Base-by-base conservation (phyloP, 2,329 filamentous ascomycete species). In the Fusarium veterinarium region DNA sequence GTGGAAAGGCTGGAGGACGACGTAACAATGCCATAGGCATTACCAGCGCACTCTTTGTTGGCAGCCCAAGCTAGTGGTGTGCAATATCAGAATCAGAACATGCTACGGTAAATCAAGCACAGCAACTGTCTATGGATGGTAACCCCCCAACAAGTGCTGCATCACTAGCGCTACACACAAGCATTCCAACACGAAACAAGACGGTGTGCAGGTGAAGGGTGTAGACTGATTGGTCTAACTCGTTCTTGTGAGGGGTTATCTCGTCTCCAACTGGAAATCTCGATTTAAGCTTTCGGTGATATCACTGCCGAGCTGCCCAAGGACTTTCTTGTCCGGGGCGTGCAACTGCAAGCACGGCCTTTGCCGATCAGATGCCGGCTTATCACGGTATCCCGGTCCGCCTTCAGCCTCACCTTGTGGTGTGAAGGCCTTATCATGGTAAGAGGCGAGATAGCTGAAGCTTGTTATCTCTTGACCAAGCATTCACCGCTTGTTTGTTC, bases 251-350 rank as follows among this genome's bases (percentile, higher is more conserved):
- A 67, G 64, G 66, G 59, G 49, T 59, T 64, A 58, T 64, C 45
- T 64, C 44, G 25, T 68, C 46, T 63, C 59, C 51, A 42, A 46
- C 33, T 40, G 14, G 14, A 35, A 59, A 64, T 69, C 65, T 64
- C 35, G 65, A 69, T 69, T 64, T 69, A 69, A 69, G 65, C 51
- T 69, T 64, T 69, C 30, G 35, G 51, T 69, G 35, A 59, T 53
- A 48, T 64, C 44, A 52, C 33, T 38, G 10, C 45, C 33, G 40
- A 44, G 61, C 17, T 30, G 13, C 35, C 57, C 64, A 19, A 69
- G 66, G 66, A 69, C 45, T 46, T 64, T 69, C 38, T 58, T 69
- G 51, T 69, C 65, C 58, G 66, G 65, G 58, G n/a, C 31, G 44
- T 64, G 67, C 25, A 45, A 13, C n/a, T 51, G 17, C 13, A 35